These are phyloP conservation scores for Acacia melanoxylon DNA, from an alignment of 306 rosid species.

Conservation along the genomic window DNA sequence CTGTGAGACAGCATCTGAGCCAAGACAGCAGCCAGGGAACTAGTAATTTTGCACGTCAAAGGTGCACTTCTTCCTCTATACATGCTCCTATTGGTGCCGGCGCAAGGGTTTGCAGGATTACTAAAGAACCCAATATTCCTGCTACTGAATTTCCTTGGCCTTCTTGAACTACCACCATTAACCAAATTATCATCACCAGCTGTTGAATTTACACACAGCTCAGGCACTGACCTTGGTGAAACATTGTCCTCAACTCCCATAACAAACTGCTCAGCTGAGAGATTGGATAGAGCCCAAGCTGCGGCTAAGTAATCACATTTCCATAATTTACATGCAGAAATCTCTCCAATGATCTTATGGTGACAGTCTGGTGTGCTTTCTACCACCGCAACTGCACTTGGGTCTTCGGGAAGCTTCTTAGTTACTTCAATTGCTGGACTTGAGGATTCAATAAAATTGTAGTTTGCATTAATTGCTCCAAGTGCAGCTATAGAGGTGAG, in stretches of 20 bases:
- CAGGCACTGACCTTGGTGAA: slow-evolving; percentile 45
- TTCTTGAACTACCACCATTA: slow-evolving; percentile 50
- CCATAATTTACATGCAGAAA: slow-evolving; percentile 91
- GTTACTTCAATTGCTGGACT: slow-evolving; percentile 66
- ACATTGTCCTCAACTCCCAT: slow-evolving; percentile 96
- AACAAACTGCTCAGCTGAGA: slow-evolving; percentile 91
- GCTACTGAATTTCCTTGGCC: slow-evolving; percentile 71
- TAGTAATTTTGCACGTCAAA: slow-evolving; percentile 79
- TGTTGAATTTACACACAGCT: slow-evolving; percentile 36
- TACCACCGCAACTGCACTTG: slow-evolving; percentile 76
- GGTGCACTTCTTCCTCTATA: slow-evolving; percentile 94
- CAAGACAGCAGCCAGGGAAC: slow-evolving; percentile 97
- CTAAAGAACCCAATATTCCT: slow-evolving; percentile 76
- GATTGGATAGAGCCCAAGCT: slow-evolving; percentile 92
- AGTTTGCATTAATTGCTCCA: slow-evolving; percentile 76
- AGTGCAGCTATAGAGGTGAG: slow-evolving; percentile 81
- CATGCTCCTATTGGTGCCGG: slow-evolving; percentile 79
- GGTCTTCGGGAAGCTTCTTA: slow-evolving; percentile 67
- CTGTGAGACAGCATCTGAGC: slow-evolving; percentile 98
- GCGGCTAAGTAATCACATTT: slow-evolving; percentile 86
- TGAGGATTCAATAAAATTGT: slow-evolving; percentile 64
- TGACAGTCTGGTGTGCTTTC: slow-evolving; percentile 52
- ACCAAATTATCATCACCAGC: slow-evolving; percentile 36
- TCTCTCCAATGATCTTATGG: slow-evolving; percentile 84
- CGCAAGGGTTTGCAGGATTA: slow-evolving; percentile 48